These are phyloP conservation scores for Excoecaria agallocha DNA, from an alignment of 345 rosid species.

Conservation along the genomic window DNA sequence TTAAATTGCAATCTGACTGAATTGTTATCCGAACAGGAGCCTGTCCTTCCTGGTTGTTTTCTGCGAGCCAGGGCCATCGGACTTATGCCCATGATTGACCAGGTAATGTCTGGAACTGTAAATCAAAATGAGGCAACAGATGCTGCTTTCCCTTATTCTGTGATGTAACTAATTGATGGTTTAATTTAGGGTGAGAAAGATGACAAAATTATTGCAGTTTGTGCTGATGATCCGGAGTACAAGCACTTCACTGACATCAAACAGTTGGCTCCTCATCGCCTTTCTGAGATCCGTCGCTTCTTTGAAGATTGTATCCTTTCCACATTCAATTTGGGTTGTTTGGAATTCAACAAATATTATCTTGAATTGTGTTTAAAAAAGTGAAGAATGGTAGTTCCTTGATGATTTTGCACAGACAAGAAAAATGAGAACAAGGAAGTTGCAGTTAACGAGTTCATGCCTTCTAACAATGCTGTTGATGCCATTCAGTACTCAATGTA, in stretches of 20 bases:
- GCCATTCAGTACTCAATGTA: conserved; percentile 95
- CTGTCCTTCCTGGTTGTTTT: conserved; percentile 94
- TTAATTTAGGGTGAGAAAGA: conserved; percentile 82
- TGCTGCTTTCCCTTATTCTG: not conserved
- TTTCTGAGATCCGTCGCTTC: conserved; percentile 86
- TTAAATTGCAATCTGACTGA: conserved; percentile 5
- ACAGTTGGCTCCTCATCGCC: conserved; percentile 94
- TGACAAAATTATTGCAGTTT: conserved; percentile 95
- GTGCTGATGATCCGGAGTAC: conserved; percentile 98
- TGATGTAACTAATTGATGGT: conserved; percentile 1
- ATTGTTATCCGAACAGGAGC: conserved; percentile 51
- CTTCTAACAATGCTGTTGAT: conserved; percentile 56
- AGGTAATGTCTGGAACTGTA: conserved; percentile 40
- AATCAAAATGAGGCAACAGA: not conserved
- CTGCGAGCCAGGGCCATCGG: conserved; percentile 95
- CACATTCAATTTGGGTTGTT: not conserved
- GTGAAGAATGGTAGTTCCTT: conserved; percentile 6
- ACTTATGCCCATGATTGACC: conserved; percentile 98
- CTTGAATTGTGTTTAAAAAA: not conserved
- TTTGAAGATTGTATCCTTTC: conserved; percentile 88
- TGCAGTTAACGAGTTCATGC: conserved; percentile 86
- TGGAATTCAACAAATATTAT: not conserved
- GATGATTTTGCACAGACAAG: conserved; percentile 53
- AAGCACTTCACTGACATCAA: conserved; percentile 82
- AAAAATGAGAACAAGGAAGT: conserved; percentile 97